Conservation (phyloP, 2,329 filamentous ascomycete species). For the Ophiosphaerella narmari region DNA sequence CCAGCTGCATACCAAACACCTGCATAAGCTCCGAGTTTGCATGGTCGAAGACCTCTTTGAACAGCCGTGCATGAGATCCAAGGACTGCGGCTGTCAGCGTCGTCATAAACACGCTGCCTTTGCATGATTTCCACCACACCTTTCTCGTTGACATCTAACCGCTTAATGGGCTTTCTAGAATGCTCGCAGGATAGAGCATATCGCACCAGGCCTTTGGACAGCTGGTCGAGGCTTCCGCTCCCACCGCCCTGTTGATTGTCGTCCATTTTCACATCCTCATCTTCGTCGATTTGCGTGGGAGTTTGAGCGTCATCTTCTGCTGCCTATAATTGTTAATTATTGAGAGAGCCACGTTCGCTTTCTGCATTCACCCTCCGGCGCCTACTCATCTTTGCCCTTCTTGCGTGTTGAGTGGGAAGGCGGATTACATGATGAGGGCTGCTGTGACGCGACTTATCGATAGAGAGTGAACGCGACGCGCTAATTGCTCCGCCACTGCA, state of each 20-base stretch:
- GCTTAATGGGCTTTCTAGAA: slow-evolving; percentile 60
- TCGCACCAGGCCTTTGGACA: slow-evolving; percentile 66
- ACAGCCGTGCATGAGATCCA: slow-evolving; percentile 68
- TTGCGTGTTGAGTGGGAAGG: no score
- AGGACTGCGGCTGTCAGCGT: slow-evolving; percentile 59
- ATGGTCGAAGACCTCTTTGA: slow-evolving; percentile 75
- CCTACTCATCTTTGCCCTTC: background rate
- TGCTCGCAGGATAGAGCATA: slow-evolving; percentile 66
- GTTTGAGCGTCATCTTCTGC: slow-evolving; percentile 20
- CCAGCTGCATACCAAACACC: slow-evolving; percentile 91
- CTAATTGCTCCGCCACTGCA: slow-evolving; percentile 24
- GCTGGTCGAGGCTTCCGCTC: slow-evolving; percentile 45
- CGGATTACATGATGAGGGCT: background rate
- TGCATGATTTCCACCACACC: slow-evolving; percentile 18
- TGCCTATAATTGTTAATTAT: slow-evolving; percentile 10
- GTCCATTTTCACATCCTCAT: slow-evolving; percentile 26
- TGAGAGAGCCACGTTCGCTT: background rate
- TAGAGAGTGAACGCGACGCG: slow-evolving; percentile 4
- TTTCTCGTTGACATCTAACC: slow-evolving; percentile 63
- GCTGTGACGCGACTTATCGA: background rate
- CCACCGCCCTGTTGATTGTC: slow-evolving; percentile 10
- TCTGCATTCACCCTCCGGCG: slow-evolving; percentile 1
- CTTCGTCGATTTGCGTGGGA: slow-evolving; percentile 27
- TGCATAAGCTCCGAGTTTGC: slow-evolving; percentile 73
- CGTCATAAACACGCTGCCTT: background rate